Evolutionary conservation across 1,139 yeast genomes (phyloP).

Genomic region (Zygosaccharomyces sapae): DNA sequence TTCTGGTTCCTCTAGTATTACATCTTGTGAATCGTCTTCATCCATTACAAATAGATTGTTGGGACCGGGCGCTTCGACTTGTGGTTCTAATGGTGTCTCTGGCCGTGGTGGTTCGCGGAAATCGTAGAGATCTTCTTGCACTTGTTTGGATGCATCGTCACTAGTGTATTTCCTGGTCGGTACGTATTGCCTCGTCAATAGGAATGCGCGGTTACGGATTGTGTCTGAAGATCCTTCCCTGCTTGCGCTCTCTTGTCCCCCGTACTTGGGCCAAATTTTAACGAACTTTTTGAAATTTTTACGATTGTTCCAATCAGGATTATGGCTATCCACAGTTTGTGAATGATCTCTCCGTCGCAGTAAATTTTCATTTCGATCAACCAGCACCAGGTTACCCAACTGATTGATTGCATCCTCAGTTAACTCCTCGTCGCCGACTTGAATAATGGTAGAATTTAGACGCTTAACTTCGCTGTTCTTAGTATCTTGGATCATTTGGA

Average conservation of each 20-base stretch:
- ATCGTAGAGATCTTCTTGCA: conserved; percentile 7
- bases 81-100: background rate
- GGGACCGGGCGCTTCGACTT: background rate
- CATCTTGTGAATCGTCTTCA: conserved; percentile 27
- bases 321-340: conserved; percentile 9
- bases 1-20: conserved; percentile 13
- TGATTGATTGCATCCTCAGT: conserved; percentile 34
- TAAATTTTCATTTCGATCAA: conserved; percentile 27
- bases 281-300: conserved; percentile 39
- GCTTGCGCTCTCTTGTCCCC: conserved; percentile 3
- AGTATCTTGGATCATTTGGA: conserved; percentile 34
- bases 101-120: conserved; percentile 2
- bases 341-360: conserved; percentile 7
- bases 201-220: conserved; percentile 20
- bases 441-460: conserved; percentile 23
- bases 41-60: conserved; percentile 23
- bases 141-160: conserved; percentile 5
- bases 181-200: conserved; percentile 31
- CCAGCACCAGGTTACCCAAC: conserved; percentile 34
- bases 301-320: conserved; percentile 31
- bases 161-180: conserved; percentile 16
- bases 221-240: conserved; percentile 12
- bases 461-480: conserved; percentile 34
- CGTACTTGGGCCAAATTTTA: conserved; percentile 29
- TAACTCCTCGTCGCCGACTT: conserved; percentile 28